phyloP scores from a whole-genome alignment of 768 basidiomycete genomes.

The Trametes maxima region DNA sequence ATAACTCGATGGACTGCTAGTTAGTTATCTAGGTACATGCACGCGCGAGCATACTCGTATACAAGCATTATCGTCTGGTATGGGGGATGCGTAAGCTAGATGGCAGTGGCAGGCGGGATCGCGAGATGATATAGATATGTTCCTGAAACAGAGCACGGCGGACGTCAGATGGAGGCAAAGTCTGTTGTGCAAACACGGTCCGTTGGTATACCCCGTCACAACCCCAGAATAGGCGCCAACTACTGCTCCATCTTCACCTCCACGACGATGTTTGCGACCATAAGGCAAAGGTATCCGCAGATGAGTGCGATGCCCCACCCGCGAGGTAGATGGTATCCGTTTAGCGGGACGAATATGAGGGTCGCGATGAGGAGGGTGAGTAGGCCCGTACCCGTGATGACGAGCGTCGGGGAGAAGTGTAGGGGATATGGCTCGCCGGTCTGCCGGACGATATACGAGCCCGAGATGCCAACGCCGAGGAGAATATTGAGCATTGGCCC shows the following conservation, averaged over 20 bases:
- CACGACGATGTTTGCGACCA: slow-evolving; percentile 78
- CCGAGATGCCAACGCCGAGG: slow-evolving; percentile 89
- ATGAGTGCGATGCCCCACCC: slow-evolving; percentile 85
- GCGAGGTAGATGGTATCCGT: slow-evolving; percentile 77
- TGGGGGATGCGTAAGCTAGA: background rate
- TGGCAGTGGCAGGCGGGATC: background rate
- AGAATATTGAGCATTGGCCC: slow-evolving; percentile 92
- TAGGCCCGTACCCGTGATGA: slow-evolving; percentile 85
- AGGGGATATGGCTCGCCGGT: slow-evolving; percentile 67
- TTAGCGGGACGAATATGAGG: slow-evolving; percentile 81
- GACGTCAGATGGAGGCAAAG: background rate
- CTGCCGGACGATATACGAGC: slow-evolving; percentile 78
- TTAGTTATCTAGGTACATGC: background rate
- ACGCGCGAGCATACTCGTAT: slow-evolving; percentile 1
- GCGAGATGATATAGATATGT: slow-evolving; percentile 6
- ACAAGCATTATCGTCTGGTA: slow-evolving; percentile 5
- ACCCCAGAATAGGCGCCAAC: background rate
- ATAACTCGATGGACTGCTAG: background rate
- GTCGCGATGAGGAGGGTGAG: slow-evolving; percentile 74
- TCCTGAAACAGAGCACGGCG: background rate
- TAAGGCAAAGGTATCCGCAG: slow-evolving; percentile 69
- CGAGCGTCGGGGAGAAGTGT: slow-evolving; percentile 77
- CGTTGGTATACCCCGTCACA: background rate
- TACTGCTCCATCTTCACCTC: slow-evolving; percentile 50
- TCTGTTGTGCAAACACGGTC: slow-evolving; percentile 5